Conservation (phyloP, 495 filamentous ascomycete genomes). For the Penicilliopsis zonata region DNA sequence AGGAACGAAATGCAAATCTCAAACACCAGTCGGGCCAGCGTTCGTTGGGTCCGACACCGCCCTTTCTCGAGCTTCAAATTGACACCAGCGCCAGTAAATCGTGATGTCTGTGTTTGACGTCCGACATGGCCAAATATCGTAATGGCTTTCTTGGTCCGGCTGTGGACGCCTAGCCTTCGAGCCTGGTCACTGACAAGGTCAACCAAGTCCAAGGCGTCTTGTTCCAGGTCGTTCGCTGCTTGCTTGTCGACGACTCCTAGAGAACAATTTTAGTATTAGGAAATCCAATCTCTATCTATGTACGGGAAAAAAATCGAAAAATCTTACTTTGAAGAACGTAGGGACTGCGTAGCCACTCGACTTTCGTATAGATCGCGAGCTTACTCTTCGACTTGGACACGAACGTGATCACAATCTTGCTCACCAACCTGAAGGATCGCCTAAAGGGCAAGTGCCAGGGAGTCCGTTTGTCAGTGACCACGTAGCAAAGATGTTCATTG, state of each 20-base stretch:
- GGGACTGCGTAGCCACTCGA: conserved; percentile 69
- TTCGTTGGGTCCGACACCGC: conserved; percentile 53
- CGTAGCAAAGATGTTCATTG: conserved; percentile 93
- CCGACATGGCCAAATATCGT: conserved; percentile 84
- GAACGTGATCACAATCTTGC: conserved; percentile 89
- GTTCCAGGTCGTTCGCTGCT: conserved; percentile 66
- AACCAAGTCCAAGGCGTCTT: conserved; percentile 73
- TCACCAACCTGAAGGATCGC: conserved; percentile 69
- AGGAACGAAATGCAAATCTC: conserved; percentile 56
- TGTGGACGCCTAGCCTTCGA: conserved; percentile 61
- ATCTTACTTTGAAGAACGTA: conserved; percentile 46
- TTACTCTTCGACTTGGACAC: conserved; percentile 85
- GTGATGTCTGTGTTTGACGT: conserved; percentile 50
- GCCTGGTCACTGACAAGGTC: conserved; percentile 85
- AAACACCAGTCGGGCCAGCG: conserved; percentile 53
- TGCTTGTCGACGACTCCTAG: conserved; percentile 61
- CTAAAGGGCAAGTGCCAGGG: conserved; percentile 85
- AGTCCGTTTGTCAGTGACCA: conserved; percentile 74
- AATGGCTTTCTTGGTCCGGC: conserved; percentile 80
- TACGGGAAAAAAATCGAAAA: neutral
- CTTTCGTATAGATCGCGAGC: conserved; percentile 73
- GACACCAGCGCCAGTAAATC: conserved; percentile 41
- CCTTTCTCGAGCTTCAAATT: conserved; percentile 26
- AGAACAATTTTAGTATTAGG: neutral
- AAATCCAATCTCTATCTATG: conserved; percentile 4